A percentile compares a stretch with the other conserved stretches of the same genome.
These are phyloP conservation scores for Acer saccharum DNA, from an alignment of 345 rosid genomes.

Conservation along the genomic window DNA sequence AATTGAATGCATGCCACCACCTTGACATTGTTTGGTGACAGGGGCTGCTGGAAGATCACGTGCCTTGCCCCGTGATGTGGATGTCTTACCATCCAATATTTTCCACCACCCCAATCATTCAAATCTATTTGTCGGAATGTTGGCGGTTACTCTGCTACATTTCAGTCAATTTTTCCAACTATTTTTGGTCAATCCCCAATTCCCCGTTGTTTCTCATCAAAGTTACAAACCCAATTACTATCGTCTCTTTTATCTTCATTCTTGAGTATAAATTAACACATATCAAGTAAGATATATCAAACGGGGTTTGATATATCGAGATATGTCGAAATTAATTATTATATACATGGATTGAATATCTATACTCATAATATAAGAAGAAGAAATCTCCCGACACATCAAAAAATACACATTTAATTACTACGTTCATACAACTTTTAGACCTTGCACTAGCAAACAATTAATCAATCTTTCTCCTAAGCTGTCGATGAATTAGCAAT, in stretches of 20 bases:
- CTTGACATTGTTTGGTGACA: neutral
- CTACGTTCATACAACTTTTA: too few relatives aligned
- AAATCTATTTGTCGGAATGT: slow-evolving; percentile 46
- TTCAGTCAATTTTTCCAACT: neutral
- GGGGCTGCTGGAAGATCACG: slow-evolving; percentile 32
- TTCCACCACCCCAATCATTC: slow-evolving; percentile 26
- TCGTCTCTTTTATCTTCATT: neutral
- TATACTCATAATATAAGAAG: too few relatives aligned
- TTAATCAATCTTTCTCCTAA: neutral
- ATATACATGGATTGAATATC: too few relatives aligned
- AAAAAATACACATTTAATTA: too few relatives aligned
- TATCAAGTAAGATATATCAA: too few relatives aligned
- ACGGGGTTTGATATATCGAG: too few relatives aligned
- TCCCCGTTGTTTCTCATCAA: neutral
- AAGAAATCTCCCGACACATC: neutral
- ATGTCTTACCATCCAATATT: slow-evolving; percentile 46
- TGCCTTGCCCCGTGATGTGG: slow-evolving; percentile 43
- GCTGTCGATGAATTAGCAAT: neutral
- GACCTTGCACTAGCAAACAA: too few relatives aligned
- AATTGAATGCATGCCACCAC: neutral
- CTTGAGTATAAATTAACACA: neutral
- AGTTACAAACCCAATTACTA: slow-evolving; percentile 4
- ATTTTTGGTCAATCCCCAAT: slow-evolving; percentile 22
- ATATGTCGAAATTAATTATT: too few relatives aligned
- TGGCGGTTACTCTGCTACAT: slow-evolving; percentile 19